Conservation (phyloP, 2,329 filamentous ascomycete genomes). For the Drechslerella stenobrocha region DNA sequence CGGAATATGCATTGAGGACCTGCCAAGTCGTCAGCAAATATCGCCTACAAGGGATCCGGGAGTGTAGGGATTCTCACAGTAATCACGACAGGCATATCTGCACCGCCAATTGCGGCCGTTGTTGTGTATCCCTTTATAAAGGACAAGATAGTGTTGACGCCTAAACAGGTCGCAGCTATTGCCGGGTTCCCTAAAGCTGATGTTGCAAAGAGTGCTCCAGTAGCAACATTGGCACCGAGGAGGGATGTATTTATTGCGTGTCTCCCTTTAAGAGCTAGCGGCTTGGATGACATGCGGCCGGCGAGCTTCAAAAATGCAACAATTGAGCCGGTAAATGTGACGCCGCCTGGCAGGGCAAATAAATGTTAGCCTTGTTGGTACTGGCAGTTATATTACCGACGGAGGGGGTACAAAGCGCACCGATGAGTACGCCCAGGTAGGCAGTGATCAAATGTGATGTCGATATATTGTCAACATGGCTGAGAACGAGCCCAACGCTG, state of each 20-base stretch:
- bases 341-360: constrained; percentile 61
- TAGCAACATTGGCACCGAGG: constrained; percentile 74
- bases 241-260: constrained; percentile 75
- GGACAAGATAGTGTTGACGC: constrained; percentile 74
- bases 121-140: constrained; percentile 88
- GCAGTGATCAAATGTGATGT: constrained; percentile 82
- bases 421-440: constrained; percentile 83
- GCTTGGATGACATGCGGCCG: constrained; percentile 77
- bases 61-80: constrained; percentile 46
- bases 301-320: constrained; percentile 87
- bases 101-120: constrained; percentile 85
- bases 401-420: constrained; percentile 54
- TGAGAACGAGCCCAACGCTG: constrained; percentile 83
- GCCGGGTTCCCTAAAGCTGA: constrained; percentile 76
- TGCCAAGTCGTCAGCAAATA: constrained; percentile 73
- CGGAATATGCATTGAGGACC: constrained; percentile 86
- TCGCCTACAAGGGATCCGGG: constrained; percentile 56
- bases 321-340: constrained; percentile 88
- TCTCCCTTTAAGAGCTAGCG: constrained; percentile 71
- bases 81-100: constrained; percentile 71
- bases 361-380: not conserved
- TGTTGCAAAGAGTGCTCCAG: constrained; percentile 79
- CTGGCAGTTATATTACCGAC: too few species aligned
- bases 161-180: constrained; percentile 76
- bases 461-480: constrained; percentile 69